These are phyloP conservation scores for Exophiala sp. DNA, from an alignment of 2,329 filamentous ascomycete species.

Conservation along the genomic window DNA sequence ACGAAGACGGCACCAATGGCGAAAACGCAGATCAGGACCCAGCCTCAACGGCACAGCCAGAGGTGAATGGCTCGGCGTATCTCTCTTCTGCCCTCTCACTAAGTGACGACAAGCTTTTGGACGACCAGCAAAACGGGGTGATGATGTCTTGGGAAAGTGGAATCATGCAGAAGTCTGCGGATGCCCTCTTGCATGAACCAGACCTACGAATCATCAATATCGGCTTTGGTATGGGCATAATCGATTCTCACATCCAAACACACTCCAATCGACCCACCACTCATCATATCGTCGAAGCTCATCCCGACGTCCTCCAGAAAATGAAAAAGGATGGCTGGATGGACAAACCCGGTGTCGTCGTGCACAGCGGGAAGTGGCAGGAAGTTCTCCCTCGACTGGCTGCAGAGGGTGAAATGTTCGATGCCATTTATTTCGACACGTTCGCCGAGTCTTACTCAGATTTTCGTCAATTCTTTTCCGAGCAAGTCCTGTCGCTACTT, in stretches of 20 bases:
- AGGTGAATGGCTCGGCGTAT: conserved; percentile 44
- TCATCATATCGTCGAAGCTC: conserved; percentile 85
- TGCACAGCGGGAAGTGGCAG: conserved; percentile 77
- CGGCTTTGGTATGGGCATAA: conserved; percentile 87
- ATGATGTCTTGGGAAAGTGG: conserved; percentile 93
- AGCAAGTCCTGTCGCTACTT: conserved; percentile 77
- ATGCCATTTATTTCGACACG: conserved; percentile 95
- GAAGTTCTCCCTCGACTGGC: conserved; percentile 69
- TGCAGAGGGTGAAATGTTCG: conserved; percentile 66
- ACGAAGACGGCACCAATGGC: conserved; percentile 14
- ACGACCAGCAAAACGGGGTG: conserved; percentile 73
- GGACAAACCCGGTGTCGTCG: conserved; percentile 55
- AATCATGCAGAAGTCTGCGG: conserved; percentile 77
- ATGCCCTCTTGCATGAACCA: conserved; percentile 58
- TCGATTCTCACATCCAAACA: conserved; percentile 69
- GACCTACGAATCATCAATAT: conserved; percentile 76
- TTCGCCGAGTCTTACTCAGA: conserved; percentile 92
- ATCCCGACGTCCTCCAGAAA: conserved; percentile 69
- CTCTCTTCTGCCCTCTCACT: conserved; percentile 65
- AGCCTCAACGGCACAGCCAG: conserved; percentile 22
- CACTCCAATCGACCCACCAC: conserved; percentile 58
- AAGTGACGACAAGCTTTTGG: conserved; percentile 64
- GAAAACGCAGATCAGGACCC: conserved; percentile 29
- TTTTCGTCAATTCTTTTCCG: conserved; percentile 81
- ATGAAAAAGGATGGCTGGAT: conserved; percentile 66